These are phyloP conservation scores for Clitocybe nebularis DNA, from an alignment of 1,284 basidiomycete species.

Conservation along the genomic window DNA sequence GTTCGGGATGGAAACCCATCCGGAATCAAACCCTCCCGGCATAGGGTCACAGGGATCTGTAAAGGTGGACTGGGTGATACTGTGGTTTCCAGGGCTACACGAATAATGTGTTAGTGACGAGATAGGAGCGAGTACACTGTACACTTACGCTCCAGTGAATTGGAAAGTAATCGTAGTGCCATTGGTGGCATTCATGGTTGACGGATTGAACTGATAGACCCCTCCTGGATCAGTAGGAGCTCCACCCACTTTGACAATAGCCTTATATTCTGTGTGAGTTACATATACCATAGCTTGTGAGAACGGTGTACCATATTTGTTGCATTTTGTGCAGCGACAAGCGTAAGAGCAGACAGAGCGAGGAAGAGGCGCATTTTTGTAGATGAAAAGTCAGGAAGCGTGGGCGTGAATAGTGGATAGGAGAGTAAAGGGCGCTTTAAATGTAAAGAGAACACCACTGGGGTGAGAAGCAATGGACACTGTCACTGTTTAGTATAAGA, in stretches of 20 bases:
- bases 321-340: constrained; percentile 9
- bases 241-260: constrained; percentile 29
- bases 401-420: no score
- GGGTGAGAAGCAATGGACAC: no score
- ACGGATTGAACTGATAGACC: constrained; percentile 43
- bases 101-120: background rate
- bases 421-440: no score
- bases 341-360: background rate
- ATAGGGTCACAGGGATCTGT: constrained; percentile 40
- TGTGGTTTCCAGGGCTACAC: constrained; percentile 43
- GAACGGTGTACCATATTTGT: constrained; percentile 1
- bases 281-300: background rate
- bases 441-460: no score
- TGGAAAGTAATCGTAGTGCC: constrained; percentile 46
- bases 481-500: no score
- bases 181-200: constrained; percentile 35
- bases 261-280: no score
- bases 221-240: constrained; percentile 22
- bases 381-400: background rate
- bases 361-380: constrained; percentile 6
- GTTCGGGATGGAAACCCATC: constrained; percentile 35
- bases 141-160: constrained; percentile 37
- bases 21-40: constrained; percentile 46
- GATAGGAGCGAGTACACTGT: constrained; percentile 15
- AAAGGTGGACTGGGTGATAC: constrained; percentile 50